Conservation (phyloP, 352 stramenopile genomes). For the Pythium folliculosum region DNA sequence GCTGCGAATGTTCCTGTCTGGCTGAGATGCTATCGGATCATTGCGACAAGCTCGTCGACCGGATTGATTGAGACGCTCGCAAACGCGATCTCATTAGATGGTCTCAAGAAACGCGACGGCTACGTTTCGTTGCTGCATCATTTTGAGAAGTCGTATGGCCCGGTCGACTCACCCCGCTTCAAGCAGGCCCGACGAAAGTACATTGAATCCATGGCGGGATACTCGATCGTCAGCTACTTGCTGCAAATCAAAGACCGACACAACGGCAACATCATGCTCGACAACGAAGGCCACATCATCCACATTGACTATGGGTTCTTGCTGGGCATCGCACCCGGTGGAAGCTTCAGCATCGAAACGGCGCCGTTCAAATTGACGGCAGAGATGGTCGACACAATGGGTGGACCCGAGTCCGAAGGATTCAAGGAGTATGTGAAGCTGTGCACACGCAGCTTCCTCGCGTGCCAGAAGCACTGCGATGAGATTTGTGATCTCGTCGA, state of each 20-base stretch:
- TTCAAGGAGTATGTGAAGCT: conserved; percentile 98
- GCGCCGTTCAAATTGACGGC: conserved; percentile 99
- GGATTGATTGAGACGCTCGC: conserved; percentile 98
- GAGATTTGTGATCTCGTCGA: conserved; percentile 97
- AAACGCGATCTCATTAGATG: conserved; percentile 98
- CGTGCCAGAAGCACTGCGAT: conserved; percentile 93
- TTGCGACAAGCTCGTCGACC: conserved; percentile 94
- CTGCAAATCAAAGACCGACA: conserved; percentile 99
- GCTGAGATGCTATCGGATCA: conserved; percentile 97
- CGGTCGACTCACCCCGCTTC: conserved; percentile 85
- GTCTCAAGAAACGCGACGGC: conserved; percentile 96
- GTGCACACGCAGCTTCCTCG: conserved; percentile 97
- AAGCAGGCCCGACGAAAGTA: conserved; percentile 95
- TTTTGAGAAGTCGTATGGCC: conserved; percentile 96
- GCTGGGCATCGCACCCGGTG: conserved; percentile 97
- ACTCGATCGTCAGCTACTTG: conserved; percentile 98
- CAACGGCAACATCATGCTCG: conserved; percentile 99
- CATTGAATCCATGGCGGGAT: conserved; percentile 96
- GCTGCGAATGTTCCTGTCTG: conserved; percentile 94
- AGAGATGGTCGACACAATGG: conserved; percentile 99
- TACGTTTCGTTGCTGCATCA: conserved; percentile 94
- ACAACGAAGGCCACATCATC: conserved; percentile 97
- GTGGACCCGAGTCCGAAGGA: conserved; percentile 84
- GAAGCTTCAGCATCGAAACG: conserved; percentile 98
- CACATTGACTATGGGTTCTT: conserved; percentile 99